phyloP scores from a whole-genome alignment of 495 filamentous ascomycete species.

The Clohesyomyces aquaticus region DNA sequence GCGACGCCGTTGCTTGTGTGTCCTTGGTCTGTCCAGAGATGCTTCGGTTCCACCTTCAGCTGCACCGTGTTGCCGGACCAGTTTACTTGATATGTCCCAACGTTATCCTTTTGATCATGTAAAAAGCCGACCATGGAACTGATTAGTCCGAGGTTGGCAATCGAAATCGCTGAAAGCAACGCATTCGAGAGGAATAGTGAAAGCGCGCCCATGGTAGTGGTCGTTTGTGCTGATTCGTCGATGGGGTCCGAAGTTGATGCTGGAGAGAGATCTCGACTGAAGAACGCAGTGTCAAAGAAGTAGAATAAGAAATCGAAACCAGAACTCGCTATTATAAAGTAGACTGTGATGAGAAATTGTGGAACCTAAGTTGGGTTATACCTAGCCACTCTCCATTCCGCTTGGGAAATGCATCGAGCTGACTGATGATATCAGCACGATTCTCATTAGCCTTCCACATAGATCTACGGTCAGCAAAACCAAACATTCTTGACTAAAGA shows the following conservation, averaged over 20 bases:
- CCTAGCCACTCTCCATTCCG: background rate
- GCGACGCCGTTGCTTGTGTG: constrained; percentile 57
- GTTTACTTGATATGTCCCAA: constrained; percentile 46
- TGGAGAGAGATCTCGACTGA: too few species aligned
- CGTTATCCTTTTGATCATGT: constrained; percentile 41
- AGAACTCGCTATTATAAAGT: too few species aligned
- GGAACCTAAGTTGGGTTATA: background rate
- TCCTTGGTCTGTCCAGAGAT: constrained; percentile 53
- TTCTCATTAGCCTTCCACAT: background rate
- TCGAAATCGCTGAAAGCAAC: constrained; percentile 32
- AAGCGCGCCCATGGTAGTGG: constrained; percentile 26
- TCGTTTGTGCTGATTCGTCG: background rate
- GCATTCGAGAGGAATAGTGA: constrained; percentile 23
- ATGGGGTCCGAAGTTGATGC: background rate
- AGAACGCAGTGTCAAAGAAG: too few species aligned
- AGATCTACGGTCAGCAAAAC: constrained; percentile 9
- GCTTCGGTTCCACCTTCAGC: constrained; percentile 50
- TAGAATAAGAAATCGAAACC: too few species aligned
- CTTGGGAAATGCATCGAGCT: constrained; percentile 9
- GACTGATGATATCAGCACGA: constrained; percentile 28
- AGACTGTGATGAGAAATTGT: background rate
- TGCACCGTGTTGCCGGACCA: constrained; percentile 42
- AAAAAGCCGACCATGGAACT: constrained; percentile 56
- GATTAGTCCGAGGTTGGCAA: constrained; percentile 45
- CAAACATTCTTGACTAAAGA: background rate